A percentile compares a stretch with the other conserved stretches of the same genome.
These are phyloP conservation scores for Phytophthora aleatoria DNA, from an alignment of 352 stramenopile genomes.

Conservation along the genomic window DNA sequence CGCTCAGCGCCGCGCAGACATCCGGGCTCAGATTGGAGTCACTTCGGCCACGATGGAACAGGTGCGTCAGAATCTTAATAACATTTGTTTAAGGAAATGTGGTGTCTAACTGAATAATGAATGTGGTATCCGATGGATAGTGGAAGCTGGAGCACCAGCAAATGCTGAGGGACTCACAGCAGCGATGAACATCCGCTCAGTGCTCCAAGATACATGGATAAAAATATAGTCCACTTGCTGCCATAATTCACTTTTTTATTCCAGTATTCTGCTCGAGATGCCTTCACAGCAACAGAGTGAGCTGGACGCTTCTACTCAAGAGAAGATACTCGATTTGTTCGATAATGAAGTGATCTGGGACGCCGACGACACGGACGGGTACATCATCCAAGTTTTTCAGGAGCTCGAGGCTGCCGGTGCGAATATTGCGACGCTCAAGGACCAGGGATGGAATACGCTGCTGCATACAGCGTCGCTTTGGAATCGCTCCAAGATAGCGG, in stretches of 20 bases:
- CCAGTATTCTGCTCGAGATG: constrained; percentile 14
- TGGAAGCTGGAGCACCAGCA: constrained; percentile 44
- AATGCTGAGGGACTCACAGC: constrained; percentile 21
- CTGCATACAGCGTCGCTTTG: constrained; percentile 55
- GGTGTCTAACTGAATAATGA: neutral
- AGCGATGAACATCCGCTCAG: neutral
- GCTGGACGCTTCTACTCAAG: constrained; percentile 21
- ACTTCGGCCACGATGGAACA: constrained; percentile 34
- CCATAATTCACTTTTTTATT: too few relatives aligned
- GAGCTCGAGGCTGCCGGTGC: constrained; percentile 38
- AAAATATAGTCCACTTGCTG: constrained; percentile 31
- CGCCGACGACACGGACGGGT: constrained; percentile 55
- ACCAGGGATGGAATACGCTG: constrained; percentile 53
- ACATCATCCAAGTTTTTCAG: constrained; percentile 45
- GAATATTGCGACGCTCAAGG: constrained; percentile 32
- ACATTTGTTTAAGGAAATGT: neutral
- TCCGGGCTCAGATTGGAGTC: constrained; percentile 35
- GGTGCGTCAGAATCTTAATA: constrained; percentile 9
- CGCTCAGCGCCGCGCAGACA: constrained; percentile 18
- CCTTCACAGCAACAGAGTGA: constrained; percentile 11
- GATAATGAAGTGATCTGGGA: constrained; percentile 67
- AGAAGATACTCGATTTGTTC: constrained; percentile 52
- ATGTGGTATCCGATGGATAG: constrained; percentile 3
- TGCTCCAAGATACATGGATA: constrained; percentile 9
- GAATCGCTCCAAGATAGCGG: constrained; percentile 55